Conservation (phyloP, 2,329 filamentous ascomycete species). For the Fusarium veterinarium region DNA sequence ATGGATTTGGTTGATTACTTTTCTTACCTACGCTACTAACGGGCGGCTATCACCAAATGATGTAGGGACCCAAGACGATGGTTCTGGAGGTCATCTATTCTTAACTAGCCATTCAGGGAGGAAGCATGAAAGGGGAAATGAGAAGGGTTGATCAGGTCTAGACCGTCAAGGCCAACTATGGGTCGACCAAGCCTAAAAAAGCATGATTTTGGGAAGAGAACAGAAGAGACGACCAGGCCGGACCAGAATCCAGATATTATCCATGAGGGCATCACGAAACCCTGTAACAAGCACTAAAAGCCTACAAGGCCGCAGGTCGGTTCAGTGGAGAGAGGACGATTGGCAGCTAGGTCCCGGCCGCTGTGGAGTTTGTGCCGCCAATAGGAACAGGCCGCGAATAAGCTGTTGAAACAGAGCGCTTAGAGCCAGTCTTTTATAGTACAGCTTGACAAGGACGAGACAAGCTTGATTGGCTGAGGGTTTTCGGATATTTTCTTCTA, state of each 20-base stretch:
- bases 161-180: constrained; percentile 21
- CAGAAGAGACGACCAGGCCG: neutral
- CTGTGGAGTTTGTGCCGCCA: constrained; percentile 28
- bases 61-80: constrained; percentile 12
- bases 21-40: neutral
- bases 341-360: constrained; percentile 35
- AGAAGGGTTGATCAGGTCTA: constrained; percentile 33
- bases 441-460: constrained; percentile 7
- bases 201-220: constrained; percentile 5
- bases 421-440: constrained; percentile 28
- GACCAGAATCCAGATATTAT: neutral
- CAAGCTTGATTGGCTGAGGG: constrained; percentile 25
- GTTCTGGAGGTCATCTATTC: constrained; percentile 27
- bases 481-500: constrained; percentile 9
- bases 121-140: constrained; percentile 22
- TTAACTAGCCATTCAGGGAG: constrained; percentile 16
- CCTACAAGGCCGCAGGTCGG: constrained; percentile 34
- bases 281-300: constrained; percentile 17
- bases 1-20: neutral
- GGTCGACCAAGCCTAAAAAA: constrained; percentile 19
- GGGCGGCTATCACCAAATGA: constrained; percentile 30
- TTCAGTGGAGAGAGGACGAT: constrained; percentile 37
- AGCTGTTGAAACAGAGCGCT: constrained; percentile 41
- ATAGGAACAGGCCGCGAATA: constrained; percentile 38
- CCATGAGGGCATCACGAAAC: constrained; percentile 28